A percentile compares a stretch with the other conserved stretches of the same genome.
Conservation (phyloP, 2,329 filamentous ascomycete species). For the Grosmannia clavigera region DNA sequence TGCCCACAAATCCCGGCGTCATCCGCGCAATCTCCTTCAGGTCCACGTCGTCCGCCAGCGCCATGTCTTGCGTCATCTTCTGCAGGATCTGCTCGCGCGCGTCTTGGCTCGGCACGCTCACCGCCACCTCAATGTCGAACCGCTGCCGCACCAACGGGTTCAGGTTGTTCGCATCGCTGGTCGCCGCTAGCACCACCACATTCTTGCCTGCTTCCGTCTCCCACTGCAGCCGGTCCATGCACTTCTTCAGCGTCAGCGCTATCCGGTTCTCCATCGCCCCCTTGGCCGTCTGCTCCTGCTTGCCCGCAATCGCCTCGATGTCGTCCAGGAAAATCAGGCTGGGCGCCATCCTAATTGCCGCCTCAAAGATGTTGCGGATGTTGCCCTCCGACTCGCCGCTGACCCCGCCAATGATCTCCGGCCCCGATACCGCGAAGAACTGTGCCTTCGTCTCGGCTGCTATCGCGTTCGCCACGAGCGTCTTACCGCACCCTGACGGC, state of each 20-base stretch:
- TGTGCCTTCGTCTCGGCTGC: constrained; percentile 64
- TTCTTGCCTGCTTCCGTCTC: constrained; percentile 42
- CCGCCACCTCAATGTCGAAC: constrained; percentile 75
- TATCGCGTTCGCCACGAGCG: constrained; percentile 68
- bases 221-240: constrained; percentile 72
- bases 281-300: constrained; percentile 61
- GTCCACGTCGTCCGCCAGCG: constrained; percentile 57
- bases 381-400: constrained; percentile 84
- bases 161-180: constrained; percentile 75
- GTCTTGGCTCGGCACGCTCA: constrained; percentile 71
- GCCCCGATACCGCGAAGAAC: constrained; percentile 71
- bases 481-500: constrained; percentile 78
- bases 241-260: constrained; percentile 68
- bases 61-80: constrained; percentile 55
- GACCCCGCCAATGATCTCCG: constrained; percentile 74
- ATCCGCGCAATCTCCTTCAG: constrained; percentile 63
- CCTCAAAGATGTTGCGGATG: constrained; percentile 73
- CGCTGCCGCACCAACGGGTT: constrained; percentile 63
- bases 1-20: constrained; percentile 87
- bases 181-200: constrained; percentile 83
- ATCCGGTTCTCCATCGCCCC: constrained; percentile 79
- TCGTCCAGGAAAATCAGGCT: constrained; percentile 88
- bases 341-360: constrained; percentile 73
- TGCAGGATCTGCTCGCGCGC: constrained; percentile 68
- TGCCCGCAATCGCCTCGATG: constrained; percentile 82